phyloP scores from a whole-genome alignment of 176 grass and related monocot species.

The Oryza brachyantha region DNA sequence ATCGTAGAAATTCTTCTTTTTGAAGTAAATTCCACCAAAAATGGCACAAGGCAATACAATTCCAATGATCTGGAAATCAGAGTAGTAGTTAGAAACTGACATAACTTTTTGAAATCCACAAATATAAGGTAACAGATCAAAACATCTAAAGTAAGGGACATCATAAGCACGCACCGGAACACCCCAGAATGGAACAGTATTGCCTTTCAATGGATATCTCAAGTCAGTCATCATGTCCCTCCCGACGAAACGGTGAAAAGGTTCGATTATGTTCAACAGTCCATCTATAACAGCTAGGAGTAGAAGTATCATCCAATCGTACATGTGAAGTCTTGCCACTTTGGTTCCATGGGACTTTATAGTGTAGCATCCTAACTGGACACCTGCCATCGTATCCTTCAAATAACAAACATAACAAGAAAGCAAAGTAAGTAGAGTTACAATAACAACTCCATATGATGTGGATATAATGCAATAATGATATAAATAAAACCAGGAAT shows the following conservation, averaged over 20 bases:
- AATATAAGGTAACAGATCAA: conserved; percentile 18
- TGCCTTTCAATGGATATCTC: conserved; percentile 74
- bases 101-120: conserved; percentile 1
- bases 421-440: conserved; percentile 14
- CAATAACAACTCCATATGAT: not conserved
- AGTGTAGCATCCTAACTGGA: conserved; percentile 59
- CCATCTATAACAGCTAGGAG: conserved; percentile 65
- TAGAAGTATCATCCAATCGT: conserved; percentile 83
- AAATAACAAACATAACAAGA: conserved; percentile 19
- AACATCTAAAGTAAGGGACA: conserved; percentile 15
- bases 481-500: not conserved
- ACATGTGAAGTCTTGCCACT: conserved; percentile 70
- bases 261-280: conserved; percentile 68
- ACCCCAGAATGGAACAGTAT: conserved; percentile 79
- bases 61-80: conserved; percentile 66
- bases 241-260: conserved; percentile 82
- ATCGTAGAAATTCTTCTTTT: conserved; percentile 91
- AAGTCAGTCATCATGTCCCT: conserved; percentile 88
- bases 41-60: conserved; percentile 63
- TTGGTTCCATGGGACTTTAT: conserved; percentile 67
- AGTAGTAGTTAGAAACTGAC: not conserved
- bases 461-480: not conserved
- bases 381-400: conserved; percentile 62
- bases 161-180: conserved; percentile 59
- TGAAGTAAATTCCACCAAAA: conserved; percentile 77